Conservation (phyloP, 2,329 filamentous ascomycete genomes). For the Trichoderma sp. region DNA sequence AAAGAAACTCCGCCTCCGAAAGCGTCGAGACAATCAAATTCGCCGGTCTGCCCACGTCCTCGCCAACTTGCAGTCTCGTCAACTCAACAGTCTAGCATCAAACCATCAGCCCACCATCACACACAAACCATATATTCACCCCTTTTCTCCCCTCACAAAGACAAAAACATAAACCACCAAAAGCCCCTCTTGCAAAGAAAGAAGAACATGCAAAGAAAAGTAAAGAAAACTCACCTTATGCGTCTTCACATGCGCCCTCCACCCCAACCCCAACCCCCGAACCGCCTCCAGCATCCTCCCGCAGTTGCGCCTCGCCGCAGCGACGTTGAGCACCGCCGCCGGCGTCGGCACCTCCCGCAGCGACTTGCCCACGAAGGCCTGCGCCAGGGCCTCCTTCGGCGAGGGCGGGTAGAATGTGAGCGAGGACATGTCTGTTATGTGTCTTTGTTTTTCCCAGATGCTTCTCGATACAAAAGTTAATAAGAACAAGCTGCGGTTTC, state of each 20-base stretch:
- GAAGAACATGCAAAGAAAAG: too few relatives aligned
- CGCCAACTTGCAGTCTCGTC: conserved; percentile 69
- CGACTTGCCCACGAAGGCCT: conserved; percentile 55
- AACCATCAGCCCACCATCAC: conserved; percentile 25
- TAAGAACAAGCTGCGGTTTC: too few relatives aligned
- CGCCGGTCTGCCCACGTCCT: conserved; percentile 48
- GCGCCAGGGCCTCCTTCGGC: conserved; percentile 33
- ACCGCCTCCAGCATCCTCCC: conserved; percentile 68
- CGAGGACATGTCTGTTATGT: conserved; percentile 30
- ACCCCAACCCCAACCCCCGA: conserved; percentile 61
- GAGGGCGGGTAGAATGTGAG: conserved; percentile 34
- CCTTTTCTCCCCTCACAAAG: too few relatives aligned
- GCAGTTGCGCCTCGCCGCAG: conserved; percentile 69
- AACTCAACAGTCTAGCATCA: conserved; percentile 62
- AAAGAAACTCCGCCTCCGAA: conserved; percentile 69
- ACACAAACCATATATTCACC: too few relatives aligned
- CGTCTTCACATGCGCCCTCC: conserved; percentile 79
- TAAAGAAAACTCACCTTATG: conserved; percentile 64
- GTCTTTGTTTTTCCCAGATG: neutral
- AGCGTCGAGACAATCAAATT: conserved; percentile 74
- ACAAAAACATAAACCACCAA: too few relatives aligned
- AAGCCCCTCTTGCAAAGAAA: too few relatives aligned
- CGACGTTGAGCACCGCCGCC: conserved; percentile 67
- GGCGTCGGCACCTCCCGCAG: conserved; percentile 66
- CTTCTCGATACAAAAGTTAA: too few relatives aligned